Base-by-base conservation (phyloP, 2,329 filamentous ascomycete species). In the Plenodomus lindquistii region DNA sequence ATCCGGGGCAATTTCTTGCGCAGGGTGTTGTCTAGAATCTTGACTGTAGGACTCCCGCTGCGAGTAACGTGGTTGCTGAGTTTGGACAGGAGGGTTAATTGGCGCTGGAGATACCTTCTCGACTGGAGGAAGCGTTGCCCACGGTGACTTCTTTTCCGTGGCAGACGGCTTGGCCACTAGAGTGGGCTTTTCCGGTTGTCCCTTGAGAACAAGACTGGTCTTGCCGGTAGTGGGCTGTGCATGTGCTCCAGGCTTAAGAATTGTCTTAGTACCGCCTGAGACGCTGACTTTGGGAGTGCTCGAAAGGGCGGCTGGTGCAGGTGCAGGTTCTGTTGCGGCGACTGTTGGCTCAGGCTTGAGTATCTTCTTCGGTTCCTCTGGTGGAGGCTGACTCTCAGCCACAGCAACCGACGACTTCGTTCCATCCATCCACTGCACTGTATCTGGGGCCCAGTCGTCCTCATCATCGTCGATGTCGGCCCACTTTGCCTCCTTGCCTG, bases 1-100 rank as follows among this genome's bases (percentile, higher is more conserved):
- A 70, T 97, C 94, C 0, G 92, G 89, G 5, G 91, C 90, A 55
- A 97, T 96, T 68, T 97, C 92, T 65, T 91, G 90, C 0, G 87
- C 81, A 19, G 78, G 77, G 13, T 70, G 79, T 42, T 79, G 78
- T 57, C 78, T 76, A 44, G 76, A 76, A 52, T 86, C 85, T 48
- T 80, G 77, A 5, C 78, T 75, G 45, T 82, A 79, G 10, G 77
- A 70, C 55, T 90, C 85, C 62, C 78, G 80, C 18, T 77, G 73
- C 48, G 79, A 73, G 53, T 79, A 79, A 21, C 83, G 81, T 59
- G 75, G 65, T 37, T 50, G 52, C 36, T 72, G 72, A 45, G 77
- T 73, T 39, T 78, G 69, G 13, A 51, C 48, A 1, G 75, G 76
- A 4, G 76, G 72, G 43, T 90, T 88, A 51, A 86, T 79, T 6